Conservation (phyloP, 2,329 filamentous ascomycete genomes). For the Tolypocladium ovalisporum region DNA sequence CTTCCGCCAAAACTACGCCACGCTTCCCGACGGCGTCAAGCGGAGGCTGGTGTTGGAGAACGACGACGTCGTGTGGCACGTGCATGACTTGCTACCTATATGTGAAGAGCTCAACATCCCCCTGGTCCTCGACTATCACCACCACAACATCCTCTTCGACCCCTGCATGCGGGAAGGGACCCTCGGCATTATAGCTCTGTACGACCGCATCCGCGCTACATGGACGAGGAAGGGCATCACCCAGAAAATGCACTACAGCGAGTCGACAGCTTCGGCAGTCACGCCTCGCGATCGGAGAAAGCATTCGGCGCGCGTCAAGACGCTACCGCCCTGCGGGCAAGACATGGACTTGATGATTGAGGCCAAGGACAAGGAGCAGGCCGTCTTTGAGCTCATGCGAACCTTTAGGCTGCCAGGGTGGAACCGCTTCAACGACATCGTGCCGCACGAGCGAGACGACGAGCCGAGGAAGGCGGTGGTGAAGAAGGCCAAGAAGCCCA, state of each 20-base stretch:
- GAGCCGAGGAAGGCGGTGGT: conserved; percentile 44
- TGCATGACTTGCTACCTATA: conserved; percentile 79
- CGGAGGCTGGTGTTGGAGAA: conserved; percentile 82
- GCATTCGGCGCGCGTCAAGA: conserved; percentile 69
- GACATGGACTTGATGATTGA: conserved; percentile 99
- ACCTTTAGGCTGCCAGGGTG: conserved; percentile 76
- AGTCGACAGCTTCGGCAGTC: conserved; percentile 53
- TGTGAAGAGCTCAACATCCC: conserved; percentile 95
- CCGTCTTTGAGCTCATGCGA: conserved; percentile 88
- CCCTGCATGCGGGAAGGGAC: conserved; percentile 68
- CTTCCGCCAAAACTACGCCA: conserved; percentile 65
- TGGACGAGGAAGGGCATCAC: conserved; percentile 78
- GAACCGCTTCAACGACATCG: conserved; percentile 62
- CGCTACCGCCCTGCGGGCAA: conserved; percentile 68
- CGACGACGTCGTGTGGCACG: conserved; percentile 86
- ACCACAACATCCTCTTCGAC: conserved; percentile 92
- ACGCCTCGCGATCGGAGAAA: conserved; percentile 72
- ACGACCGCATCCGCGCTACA: conserved; percentile 66
- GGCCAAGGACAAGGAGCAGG: conserved; percentile 96
- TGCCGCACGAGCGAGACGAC: conserved; percentile 67
- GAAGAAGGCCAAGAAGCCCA: conserved; percentile 26
- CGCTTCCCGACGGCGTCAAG: conserved; percentile 59
- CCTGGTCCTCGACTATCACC: conserved; percentile 84
- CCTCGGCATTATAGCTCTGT: conserved; percentile 63
- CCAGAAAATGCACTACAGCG: conserved; percentile 96